Conservation (phyloP, 1,139 yeast genomes). For the Zygoascus meyerae region DNA sequence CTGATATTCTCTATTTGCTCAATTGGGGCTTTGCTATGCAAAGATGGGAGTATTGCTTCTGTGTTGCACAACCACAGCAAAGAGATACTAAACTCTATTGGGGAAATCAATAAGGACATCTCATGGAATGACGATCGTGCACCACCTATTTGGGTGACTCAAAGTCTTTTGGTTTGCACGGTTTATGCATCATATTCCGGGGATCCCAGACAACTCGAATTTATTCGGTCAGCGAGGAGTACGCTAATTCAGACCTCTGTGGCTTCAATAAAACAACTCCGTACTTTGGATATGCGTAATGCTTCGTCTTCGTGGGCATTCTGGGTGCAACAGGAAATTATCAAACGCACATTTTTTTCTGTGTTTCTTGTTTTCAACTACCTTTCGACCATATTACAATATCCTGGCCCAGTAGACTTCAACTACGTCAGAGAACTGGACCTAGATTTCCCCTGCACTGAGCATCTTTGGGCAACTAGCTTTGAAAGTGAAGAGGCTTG, state of each 20-base stretch:
- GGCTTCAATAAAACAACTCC: constrained; percentile 15
- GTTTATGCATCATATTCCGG: constrained; percentile 32
- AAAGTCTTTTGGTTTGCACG: constrained; percentile 28
- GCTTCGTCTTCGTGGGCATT: constrained; percentile 19
- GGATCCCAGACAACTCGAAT: constrained; percentile 31
- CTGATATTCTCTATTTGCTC: constrained; percentile 33
- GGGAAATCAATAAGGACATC: constrained; percentile 23
- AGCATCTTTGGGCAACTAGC: constrained; percentile 29
- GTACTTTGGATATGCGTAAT: background rate
- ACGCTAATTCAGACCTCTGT: constrained; percentile 23
- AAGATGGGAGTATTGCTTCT: constrained; percentile 28
- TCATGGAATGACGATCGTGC: constrained; percentile 17
- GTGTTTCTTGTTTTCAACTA: constrained; percentile 29
- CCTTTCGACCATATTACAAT: constrained; percentile 29
- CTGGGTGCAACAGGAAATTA: constrained; percentile 32
- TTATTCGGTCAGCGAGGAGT: constrained; percentile 25
- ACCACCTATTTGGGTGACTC: constrained; percentile 29
- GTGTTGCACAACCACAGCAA: constrained; percentile 26
- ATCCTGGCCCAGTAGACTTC: constrained; percentile 26
- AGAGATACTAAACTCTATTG: constrained; percentile 23
- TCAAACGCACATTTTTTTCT: constrained; percentile 31
- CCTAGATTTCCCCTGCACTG: constrained; percentile 32
- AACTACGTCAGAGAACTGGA: constrained; percentile 21
- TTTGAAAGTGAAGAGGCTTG: constrained; percentile 25
- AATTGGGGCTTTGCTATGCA: constrained; percentile 32